Base-by-base conservation (phyloP, 768 basidiomycete genomes). In the Gymnopilus dilepis region DNA sequence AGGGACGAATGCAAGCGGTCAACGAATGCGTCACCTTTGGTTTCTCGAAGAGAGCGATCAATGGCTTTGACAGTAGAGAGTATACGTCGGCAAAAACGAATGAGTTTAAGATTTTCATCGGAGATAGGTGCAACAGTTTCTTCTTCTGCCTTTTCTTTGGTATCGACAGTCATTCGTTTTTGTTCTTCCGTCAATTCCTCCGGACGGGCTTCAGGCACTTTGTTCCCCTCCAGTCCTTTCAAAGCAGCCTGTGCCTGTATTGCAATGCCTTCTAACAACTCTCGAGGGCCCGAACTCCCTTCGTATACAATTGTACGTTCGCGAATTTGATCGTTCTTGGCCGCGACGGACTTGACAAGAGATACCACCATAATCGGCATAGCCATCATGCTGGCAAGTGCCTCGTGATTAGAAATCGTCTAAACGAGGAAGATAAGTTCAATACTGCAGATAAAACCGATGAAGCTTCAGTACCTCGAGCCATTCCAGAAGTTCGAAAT, bases 371-470 rank as follows among this genome's bases (percentile, higher is more conserved):
- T 95, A 70, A 93, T 94, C 6, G 95, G 94, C 94, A 96, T 97
- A 1, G 93, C 94, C 87, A 97, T 93, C 91, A 96, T 95, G 62
- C 91, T 93, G 15, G 94, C 94, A 40, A 97, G 76, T 5, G 94
- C 91, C 79, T 97, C 96, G 64, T 97, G 95, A 66, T 89, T 89
- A 6, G 95, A 96, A 47, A 98, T 91, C 0, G 92, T 94, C 95
- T 97, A 58, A 50, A 38, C 24, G 30, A 48, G 66, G 61, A 56
- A 13, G 41, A 41, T 50, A 21, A 52, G 50, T 60, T n/a, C 30
- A 47, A 22, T 24, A 26, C 38, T 15, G 57, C 31, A n/a, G 24
- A n/a, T 48, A 37, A 24, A 15, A 45, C n/a, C 12, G 13, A n/a
- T 17, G n/a, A 47, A 47, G 7, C 4, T 21, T 22, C 15, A 28